These are phyloP conservation scores for Colletotrichum euphorbiae DNA, from an alignment of 2,329 filamentous ascomycete species.

Conservation along the genomic window DNA sequence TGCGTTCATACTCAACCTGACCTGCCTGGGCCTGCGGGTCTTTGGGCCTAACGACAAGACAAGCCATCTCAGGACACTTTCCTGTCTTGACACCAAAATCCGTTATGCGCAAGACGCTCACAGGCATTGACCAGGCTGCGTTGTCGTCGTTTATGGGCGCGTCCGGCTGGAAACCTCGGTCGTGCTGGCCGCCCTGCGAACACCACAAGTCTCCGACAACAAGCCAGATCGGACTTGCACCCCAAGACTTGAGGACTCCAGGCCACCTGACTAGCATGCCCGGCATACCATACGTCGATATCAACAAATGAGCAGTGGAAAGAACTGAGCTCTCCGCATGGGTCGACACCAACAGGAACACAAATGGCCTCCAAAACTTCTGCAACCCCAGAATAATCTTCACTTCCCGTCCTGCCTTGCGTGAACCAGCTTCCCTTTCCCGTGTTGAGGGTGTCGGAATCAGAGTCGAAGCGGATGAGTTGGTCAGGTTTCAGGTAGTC, in stretches of 20 bases:
- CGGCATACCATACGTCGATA: background rate
- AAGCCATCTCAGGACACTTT: background rate
- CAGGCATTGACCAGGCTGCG: background rate
- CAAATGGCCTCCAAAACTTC: background rate
- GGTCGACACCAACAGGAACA: background rate
- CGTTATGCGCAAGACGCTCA: background rate
- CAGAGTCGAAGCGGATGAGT: background rate
- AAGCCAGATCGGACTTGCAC: background rate
- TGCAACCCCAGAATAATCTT: background rate
- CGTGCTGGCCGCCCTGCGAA: background rate
- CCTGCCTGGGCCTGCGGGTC: background rate
- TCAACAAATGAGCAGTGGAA: background rate
- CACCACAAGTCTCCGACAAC: background rate
- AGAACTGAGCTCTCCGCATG: background rate
- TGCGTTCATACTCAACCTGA: background rate
- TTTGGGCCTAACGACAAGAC: background rate
- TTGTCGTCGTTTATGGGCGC: background rate
- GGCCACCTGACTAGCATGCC: background rate
- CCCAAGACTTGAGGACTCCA: background rate
- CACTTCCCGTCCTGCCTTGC: background rate
- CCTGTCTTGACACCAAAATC: background rate
- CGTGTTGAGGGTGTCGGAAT: background rate
- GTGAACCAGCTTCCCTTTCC: conserved; percentile 4
- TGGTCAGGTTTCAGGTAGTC: background rate
- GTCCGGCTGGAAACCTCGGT: background rate